Evolutionary conservation across 192 early-diverging fungal species (phyloP).

Genomic region (Linnemannia schmuckeri): DNA sequence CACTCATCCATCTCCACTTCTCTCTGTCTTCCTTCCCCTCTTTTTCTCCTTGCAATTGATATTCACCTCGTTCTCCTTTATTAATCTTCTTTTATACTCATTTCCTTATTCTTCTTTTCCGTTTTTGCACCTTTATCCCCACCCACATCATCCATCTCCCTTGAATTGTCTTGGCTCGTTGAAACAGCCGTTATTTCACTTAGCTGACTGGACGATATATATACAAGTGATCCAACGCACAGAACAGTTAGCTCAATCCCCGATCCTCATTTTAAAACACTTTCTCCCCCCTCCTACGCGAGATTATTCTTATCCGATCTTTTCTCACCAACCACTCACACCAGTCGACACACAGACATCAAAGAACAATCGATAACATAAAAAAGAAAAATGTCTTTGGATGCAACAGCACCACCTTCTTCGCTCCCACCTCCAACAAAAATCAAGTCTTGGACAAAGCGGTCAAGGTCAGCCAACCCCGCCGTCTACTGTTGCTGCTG

Average conservation of each 20-base stretch:
- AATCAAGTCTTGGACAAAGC: not conserved
- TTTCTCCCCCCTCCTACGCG: not conserved
- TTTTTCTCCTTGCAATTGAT: not conserved
- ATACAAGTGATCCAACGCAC: not conserved
- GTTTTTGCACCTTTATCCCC: not conserved
- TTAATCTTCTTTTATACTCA: not conserved
- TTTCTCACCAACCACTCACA: not conserved
- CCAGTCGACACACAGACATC: not conserved
- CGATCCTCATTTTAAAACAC: not conserved
- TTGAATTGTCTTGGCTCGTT: conserved; percentile 5
- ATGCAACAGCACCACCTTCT: not conserved
- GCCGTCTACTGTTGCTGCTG: conserved; percentile 31
- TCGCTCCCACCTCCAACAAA: not conserved
- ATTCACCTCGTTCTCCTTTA: not conserved
- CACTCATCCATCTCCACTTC: not conserved
- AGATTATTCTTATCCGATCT: not conserved
- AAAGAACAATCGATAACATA: not conserved
- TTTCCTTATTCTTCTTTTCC: not conserved
- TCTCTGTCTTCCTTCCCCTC: not conserved
- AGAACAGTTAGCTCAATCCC: too few relatives aligned
- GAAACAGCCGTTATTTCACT: not conserved
- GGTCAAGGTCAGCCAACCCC: not conserved
- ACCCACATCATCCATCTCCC: not conserved
- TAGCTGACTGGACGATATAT: not conserved
- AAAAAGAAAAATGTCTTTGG: not conserved